Base-by-base conservation (phyloP, 2,329 filamentous ascomycete species). In the Bisporella sp. region DNA sequence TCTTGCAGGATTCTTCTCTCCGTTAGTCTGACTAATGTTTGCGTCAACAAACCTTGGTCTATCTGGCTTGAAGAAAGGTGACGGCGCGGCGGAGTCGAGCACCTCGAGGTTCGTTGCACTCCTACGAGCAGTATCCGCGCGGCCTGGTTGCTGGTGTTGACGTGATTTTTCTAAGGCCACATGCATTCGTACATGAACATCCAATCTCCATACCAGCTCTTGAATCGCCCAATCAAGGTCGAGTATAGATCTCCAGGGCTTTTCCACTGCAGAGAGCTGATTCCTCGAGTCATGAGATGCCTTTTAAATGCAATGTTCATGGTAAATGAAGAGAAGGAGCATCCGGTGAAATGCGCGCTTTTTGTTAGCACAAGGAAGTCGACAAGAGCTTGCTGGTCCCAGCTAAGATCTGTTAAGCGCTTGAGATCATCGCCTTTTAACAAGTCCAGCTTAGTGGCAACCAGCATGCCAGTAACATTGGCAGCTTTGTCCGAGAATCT, bases 341-440 rank as follows among this genome's bases (percentile, higher is more conserved):
- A 69, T 7, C 75, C 75, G 1, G 68, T 67, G 51, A 77, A 70
- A 13, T 69, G 61, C 8, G 67, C 69, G 21, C 70, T 69, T 30
- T 71, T 64, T 46, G 71, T 61, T 56, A 77, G 62, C 4, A 78
- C 68, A 55, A 77, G 72, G 60, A 73, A 77, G 59, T 79, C 75
- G 5, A 77, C 69, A 21, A 77, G 62, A 3, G 69, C 71, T 50
- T 72, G 70, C 62, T 78, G 74, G 59, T 77, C 73, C 69, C 70
- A 75, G 21, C 62, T 69, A 37, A 78, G 58, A 21, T 52, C 51
- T 9, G 63, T 50, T 5, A 77, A 62, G 7, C 53, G 54, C 13
- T 53, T 53, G 2, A 66, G 58, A 46, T 74, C 71, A 29, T 58
- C 52, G 21, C 59, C 50, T 52, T 68, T 64, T 5, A 78, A 63